A percentile compares a stretch with the other conserved stretches of the same genome.
Evolutionary conservation across 345 rosid species (phyloP).

Genomic region (Rhizophora apiculata): DNA sequence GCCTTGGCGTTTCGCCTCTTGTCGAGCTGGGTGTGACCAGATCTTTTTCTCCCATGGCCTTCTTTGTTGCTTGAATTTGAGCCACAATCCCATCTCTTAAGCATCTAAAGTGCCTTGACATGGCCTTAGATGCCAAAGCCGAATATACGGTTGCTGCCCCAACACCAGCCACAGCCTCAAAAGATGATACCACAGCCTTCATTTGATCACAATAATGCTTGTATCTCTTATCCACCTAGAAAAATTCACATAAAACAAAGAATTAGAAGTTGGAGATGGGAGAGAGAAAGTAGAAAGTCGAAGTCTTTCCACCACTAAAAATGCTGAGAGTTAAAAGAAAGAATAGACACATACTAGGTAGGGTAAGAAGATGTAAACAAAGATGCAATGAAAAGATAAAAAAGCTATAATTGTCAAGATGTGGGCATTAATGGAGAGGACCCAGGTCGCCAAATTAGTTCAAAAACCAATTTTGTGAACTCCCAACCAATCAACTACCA

Average conservation of each 20-base stretch:
- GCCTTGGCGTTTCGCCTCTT: slow-evolving; percentile 86
- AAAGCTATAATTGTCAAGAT: slow-evolving; percentile 39
- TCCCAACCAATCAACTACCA: slow-evolving; percentile 24
- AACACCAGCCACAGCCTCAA: slow-evolving; percentile 72
- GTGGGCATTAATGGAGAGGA: slow-evolving; percentile 60
- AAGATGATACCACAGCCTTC: slow-evolving; percentile 72
- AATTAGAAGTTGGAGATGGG: slow-evolving; percentile 2
- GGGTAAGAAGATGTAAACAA: slow-evolving; percentile 16
- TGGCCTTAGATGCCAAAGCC: slow-evolving; percentile 91
- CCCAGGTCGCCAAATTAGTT: slow-evolving; percentile 72
- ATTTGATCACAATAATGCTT: slow-evolving; percentile 88
- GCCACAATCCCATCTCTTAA: slow-evolving; percentile 76
- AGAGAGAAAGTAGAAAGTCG: slow-evolving; percentile 8
- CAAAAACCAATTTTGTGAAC: slow-evolving; percentile 25
- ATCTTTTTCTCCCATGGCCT: slow-evolving; percentile 92
- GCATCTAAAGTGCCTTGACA: slow-evolving; percentile 96
- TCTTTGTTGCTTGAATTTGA: slow-evolving; percentile 78
- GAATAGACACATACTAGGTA: slow-evolving; percentile 1
- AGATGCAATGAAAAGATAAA: slow-evolving; percentile 29
- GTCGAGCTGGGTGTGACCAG: slow-evolving; percentile 62
- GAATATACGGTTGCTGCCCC: slow-evolving; percentile 83
- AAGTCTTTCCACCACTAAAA: neutral
- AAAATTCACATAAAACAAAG: neutral
- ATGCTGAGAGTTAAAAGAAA: slow-evolving; percentile 4
- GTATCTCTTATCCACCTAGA: slow-evolving; percentile 85